Evolutionary conservation across 2,329 filamentous ascomycete species (phyloP).

Genomic region (Hypoxylon sp.): DNA sequence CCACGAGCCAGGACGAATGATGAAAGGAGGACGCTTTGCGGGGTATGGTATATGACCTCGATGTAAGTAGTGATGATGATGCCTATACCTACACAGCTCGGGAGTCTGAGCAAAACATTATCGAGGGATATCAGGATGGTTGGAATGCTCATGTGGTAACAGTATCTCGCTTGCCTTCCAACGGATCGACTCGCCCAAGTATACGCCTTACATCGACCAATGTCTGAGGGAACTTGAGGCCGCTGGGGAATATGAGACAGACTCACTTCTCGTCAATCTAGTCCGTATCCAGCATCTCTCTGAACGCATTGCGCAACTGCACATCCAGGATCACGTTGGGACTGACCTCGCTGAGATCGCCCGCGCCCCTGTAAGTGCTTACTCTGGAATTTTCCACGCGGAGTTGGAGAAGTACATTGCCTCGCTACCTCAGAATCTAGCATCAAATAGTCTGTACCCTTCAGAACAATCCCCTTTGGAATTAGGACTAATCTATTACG

Average conservation of each 20-base stretch:
- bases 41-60: constrained; percentile 69
- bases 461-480: background rate
- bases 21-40: constrained; percentile 66
- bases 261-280: constrained; percentile 62
- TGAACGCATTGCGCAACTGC: constrained; percentile 64
- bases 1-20: constrained; percentile 63
- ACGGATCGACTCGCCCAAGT: constrained; percentile 65
- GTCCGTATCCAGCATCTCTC: constrained; percentile 66
- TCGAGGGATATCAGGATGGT: background rate
- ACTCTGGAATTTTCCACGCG: constrained; percentile 61
- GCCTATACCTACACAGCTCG: background rate
- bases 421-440: constrained; percentile 56
- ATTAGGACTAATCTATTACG: background rate
- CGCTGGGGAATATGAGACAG: constrained; percentile 62
- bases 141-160: background rate
- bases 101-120: background rate
- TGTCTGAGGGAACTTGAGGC: constrained; percentile 64
- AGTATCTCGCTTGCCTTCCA: constrained; percentile 61
- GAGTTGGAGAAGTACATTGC: constrained; percentile 62
- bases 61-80: constrained; percentile 58
- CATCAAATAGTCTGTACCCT: constrained; percentile 57
- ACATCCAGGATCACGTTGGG: constrained; percentile 54
- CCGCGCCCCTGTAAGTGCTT: constrained; percentile 61
- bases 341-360: constrained; percentile 56
- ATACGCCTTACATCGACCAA: constrained; percentile 66